phyloP scores from a whole-genome alignment of 2,329 filamentous ascomycete species.

The Trichoderma oligosporum region DNA sequence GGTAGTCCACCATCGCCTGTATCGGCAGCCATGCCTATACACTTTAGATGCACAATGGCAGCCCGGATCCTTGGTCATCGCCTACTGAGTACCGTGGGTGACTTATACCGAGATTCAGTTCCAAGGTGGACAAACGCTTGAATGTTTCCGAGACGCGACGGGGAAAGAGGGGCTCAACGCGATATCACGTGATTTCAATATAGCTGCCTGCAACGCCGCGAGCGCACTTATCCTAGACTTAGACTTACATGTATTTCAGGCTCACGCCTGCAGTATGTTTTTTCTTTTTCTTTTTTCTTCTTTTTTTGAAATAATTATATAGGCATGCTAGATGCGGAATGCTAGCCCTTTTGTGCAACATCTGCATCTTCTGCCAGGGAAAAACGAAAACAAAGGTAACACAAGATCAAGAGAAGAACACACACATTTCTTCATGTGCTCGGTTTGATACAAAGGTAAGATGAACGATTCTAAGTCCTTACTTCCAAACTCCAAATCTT shows the following conservation, averaged over 20 bases:
- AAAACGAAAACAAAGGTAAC: neutral
- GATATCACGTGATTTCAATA: slow-evolving; percentile 23
- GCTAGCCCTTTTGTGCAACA: no score
- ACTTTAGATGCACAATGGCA: slow-evolving; percentile 22
- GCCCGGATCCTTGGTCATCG: slow-evolving; percentile 30
- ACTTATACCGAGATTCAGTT: neutral
- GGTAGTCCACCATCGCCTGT: slow-evolving; percentile 38
- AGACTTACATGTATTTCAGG: no score
- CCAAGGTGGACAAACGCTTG: neutral
- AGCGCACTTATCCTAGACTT: no score
- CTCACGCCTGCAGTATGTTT: no score
- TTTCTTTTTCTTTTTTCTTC: no score
- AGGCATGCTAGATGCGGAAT: no score
- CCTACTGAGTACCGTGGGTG: slow-evolving; percentile 27
- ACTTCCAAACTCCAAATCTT: neutral
- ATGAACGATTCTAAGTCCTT: neutral
- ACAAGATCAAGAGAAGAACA: neutral
- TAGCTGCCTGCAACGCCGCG: no score
- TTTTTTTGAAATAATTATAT: no score
- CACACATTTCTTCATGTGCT: neutral
- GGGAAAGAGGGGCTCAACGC: slow-evolving; percentile 20
- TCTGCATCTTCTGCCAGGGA: no score
- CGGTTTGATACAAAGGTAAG: neutral
- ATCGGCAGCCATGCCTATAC: slow-evolving; percentile 21
- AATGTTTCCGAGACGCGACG: slow-evolving; percentile 21